Conservation (phyloP, 768 basidiomycete species). For the Termitomyces sp. region DNA sequence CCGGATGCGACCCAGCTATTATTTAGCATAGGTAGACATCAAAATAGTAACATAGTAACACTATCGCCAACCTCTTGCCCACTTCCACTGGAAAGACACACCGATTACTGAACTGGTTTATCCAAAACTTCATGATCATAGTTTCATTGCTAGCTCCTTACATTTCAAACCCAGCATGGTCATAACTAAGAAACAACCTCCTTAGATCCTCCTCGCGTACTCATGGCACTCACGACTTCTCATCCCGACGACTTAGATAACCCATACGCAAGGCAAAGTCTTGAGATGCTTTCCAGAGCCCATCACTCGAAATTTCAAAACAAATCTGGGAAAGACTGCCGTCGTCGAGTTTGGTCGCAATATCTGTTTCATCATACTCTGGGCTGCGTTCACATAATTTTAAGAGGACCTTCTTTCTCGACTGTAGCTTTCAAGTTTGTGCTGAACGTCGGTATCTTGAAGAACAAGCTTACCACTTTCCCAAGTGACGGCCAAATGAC, state of each 20-base stretch:
- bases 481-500: conserved; percentile 35
- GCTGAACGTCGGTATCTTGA: background rate
- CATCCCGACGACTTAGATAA: background rate
- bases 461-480: conserved; percentile 24
- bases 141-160: background rate
- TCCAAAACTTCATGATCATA: too few relatives aligned
- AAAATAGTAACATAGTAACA: too few relatives aligned
- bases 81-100: too few relatives aligned
- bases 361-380: conserved; percentile 24
- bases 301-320: conserved; percentile 14
- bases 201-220: background rate
- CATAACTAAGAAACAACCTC: background rate
- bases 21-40: too few relatives aligned
- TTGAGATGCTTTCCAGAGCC: conserved; percentile 7
- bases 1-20: too few relatives aligned
- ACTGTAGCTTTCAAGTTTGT: conserved; percentile 15
- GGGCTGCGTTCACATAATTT: conserved; percentile 31
- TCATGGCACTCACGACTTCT: background rate
- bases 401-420: conserved; percentile 26
- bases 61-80: too few relatives aligned
- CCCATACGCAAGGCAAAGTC: conserved; percentile 14
- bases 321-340: conserved; percentile 39
- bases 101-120: too few relatives aligned
- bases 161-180: background rate
- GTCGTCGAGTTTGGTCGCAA: conserved; percentile 31